Evolutionary conservation across 2,329 filamentous ascomycete species (phyloP).

Genomic region (Capronia coronata): DNA sequence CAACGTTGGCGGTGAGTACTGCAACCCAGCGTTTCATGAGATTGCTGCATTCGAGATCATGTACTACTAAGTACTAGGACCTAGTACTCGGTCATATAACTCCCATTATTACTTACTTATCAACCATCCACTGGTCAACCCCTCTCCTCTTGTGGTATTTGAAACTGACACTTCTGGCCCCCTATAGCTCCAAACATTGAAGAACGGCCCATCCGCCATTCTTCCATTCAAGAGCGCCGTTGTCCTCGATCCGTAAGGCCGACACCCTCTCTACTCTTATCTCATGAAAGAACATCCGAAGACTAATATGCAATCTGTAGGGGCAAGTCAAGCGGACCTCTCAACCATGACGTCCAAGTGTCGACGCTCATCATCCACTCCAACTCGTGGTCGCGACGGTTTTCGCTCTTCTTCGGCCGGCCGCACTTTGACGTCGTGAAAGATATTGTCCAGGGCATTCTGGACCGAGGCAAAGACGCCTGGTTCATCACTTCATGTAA

Average conservation of each 20-base stretch:
- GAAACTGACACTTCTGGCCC: neutral
- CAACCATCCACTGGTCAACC: no score
- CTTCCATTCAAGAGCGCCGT: conserved; percentile 52
- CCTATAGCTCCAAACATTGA: conserved; percentile 28
- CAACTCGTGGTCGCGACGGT: conserved; percentile 56
- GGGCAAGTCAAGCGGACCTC: conserved; percentile 56
- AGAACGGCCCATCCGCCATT: conserved; percentile 39
- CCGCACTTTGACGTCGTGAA: conserved; percentile 60
- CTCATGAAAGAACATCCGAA: no score
- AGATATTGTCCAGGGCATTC: conserved; percentile 47
- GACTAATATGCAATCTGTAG: neutral
- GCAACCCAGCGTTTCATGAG: no score
- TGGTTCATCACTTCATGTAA: conserved; percentile 50
- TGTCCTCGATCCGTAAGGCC: conserved; percentile 52
- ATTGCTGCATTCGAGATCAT: no score
- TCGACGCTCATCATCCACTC: conserved; percentile 59
- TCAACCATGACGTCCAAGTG: conserved; percentile 54
- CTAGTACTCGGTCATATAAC: no score
- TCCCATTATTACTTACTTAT: no score
- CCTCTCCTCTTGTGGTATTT: neutral
- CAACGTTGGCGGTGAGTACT: conserved; percentile 47
- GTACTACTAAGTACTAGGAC: no score
- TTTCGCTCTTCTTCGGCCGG: conserved; percentile 54
- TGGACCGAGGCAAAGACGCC: conserved; percentile 37
- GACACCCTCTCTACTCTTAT: neutral